Base-by-base conservation (phyloP, 768 basidiomycete genomes). In the Lactarius quietus region DNA sequence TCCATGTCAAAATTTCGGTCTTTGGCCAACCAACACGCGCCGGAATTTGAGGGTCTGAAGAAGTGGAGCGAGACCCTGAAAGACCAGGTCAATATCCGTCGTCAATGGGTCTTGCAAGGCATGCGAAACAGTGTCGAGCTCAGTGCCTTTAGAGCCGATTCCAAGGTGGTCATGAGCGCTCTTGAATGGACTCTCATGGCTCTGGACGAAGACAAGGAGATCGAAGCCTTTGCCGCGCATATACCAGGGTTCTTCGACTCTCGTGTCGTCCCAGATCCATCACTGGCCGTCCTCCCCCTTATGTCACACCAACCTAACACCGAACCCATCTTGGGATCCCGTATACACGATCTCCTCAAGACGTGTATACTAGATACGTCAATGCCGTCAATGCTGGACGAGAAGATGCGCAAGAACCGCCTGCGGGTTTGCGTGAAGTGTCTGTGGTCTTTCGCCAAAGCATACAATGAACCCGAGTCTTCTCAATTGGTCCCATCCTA, bases 181-280 rank as follows among this genome's bases (percentile, higher is more conserved):
- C 54, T 62, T 29, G 23, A 56, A 54, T 62, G 62, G 62, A 62
- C 55, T 3, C 55, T 63, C 41, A 63, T 55, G 7, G 43, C 43
- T 17, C 55, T 63, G 26, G 62, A 48, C 6, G 55, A 33, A n/a
- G 62, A 63, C 7, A 20, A 57, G 18, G 62, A 57, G 33, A 38
- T 63, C 20, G 55, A 63, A 63, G 43, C 57, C 12, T 63, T 63
- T 15, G 43, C 55, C 1, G 41, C 55, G n/a, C 62, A 55, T 0
- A 29, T 63, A 5, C 62, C 62, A 9, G 62, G 62, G 10, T 63
- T 57, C 20, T 57, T 63, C 17, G 62, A 63, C 15, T 63, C 62
- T 3, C 18, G 29, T 10, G 26, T 12, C 6, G 54, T 38, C 43
- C 62, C 62, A 7, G 62, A 63, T 38, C 55, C 62, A 1, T 35